Conservation (phyloP, 2,329 filamentous ascomycete genomes). For the Alternaria hordeiaustralica region DNA sequence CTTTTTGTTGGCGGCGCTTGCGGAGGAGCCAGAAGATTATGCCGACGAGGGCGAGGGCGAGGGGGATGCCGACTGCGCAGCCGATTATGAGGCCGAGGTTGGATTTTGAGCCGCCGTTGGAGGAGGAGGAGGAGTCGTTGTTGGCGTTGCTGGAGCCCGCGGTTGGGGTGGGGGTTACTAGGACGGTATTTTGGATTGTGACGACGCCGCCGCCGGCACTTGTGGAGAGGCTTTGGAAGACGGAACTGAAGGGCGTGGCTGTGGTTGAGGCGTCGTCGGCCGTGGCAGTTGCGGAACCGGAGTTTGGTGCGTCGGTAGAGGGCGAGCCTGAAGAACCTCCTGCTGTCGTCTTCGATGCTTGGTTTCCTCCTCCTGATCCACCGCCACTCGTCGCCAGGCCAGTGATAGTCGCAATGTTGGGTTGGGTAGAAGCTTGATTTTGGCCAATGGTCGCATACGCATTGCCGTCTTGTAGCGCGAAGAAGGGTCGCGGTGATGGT, state of each 20-base stretch:
- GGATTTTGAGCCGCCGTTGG: conserved; percentile 17
- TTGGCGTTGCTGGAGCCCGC: neutral
- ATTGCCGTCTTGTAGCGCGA: conserved; percentile 37
- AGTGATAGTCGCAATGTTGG: conserved; percentile 34
- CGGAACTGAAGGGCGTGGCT: conserved; percentile 29
- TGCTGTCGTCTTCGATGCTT: conserved; percentile 21
- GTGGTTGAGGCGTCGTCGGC: conserved; percentile 9
- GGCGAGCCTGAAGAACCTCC: neutral
- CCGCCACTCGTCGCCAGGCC: conserved; percentile 22
- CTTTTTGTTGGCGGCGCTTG: conserved; percentile 36
- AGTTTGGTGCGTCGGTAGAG: conserved; percentile 7
- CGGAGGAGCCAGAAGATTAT: conserved; percentile 43
- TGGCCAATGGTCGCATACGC: conserved; percentile 43
- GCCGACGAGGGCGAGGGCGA: conserved; percentile 38
- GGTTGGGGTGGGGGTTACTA: conserved; percentile 23
- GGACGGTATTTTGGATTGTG: conserved; percentile 28
- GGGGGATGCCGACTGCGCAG: conserved; percentile 46
- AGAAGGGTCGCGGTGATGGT: conserved; percentile 41
- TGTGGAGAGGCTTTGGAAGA: conserved; percentile 31
- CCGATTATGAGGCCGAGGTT: conserved; percentile 43
- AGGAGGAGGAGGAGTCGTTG: neutral
- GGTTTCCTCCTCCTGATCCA: conserved; percentile 15
- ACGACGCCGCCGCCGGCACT: conserved; percentile 28
- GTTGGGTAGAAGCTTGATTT: conserved; percentile 22
- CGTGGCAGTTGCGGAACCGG: neutral